Percentiles rank a stretch among this genome's conserved stretches.
Evolutionary conservation across 2,329 filamentous ascomycete species (phyloP).

Genomic region (Pseudogymnoascus sp.): DNA sequence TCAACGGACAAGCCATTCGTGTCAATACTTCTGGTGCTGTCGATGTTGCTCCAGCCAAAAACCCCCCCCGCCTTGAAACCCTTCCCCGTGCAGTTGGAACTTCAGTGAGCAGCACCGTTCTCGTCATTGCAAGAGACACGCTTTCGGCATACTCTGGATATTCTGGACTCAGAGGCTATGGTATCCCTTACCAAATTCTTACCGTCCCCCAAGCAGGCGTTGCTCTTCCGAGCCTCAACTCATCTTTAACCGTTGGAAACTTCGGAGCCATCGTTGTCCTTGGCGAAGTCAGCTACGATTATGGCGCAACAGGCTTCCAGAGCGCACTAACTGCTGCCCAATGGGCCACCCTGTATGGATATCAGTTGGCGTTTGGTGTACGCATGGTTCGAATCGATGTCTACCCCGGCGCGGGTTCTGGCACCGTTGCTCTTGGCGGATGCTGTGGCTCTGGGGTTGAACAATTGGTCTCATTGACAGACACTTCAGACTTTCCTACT

Average conservation of each 20-base stretch:
- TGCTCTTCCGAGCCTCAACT: conserved; percentile 47
- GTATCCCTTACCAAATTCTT: conserved; percentile 51
- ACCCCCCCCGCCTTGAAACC: no score
- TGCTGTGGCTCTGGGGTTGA: conserved; percentile 45
- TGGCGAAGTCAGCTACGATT: conserved; percentile 36
- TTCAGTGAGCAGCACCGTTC: conserved; percentile 38
- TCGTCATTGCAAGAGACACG: conserved; percentile 50
- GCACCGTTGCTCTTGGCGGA: conserved; percentile 32
- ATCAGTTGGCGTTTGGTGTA: conserved; percentile 52
- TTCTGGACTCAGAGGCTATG: conserved; percentile 53
- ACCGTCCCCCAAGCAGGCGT: conserved; percentile 48
- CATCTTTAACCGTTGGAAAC: conserved; percentile 43
- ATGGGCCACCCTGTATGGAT: conserved; percentile 50
- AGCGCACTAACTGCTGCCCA: conserved; percentile 45
- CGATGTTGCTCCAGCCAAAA: neutral
- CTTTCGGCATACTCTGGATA: conserved; percentile 43
- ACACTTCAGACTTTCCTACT: conserved; percentile 46
- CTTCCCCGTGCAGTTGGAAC: conserved; percentile 14
- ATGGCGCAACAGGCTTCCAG: conserved; percentile 36
- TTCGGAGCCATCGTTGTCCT: conserved; percentile 51
- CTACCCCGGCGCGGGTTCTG: conserved; percentile 47
- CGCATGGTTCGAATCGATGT: conserved; percentile 56
- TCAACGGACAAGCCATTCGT: conserved; percentile 18
- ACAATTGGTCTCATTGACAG: conserved; percentile 49
- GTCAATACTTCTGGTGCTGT: conserved; percentile 19